Evolutionary conservation across 2,329 filamentous ascomycete species (phyloP), one percentile per base, ranked within the genome.

Genomic region (Allantophomopsis cytisporea): DNA sequence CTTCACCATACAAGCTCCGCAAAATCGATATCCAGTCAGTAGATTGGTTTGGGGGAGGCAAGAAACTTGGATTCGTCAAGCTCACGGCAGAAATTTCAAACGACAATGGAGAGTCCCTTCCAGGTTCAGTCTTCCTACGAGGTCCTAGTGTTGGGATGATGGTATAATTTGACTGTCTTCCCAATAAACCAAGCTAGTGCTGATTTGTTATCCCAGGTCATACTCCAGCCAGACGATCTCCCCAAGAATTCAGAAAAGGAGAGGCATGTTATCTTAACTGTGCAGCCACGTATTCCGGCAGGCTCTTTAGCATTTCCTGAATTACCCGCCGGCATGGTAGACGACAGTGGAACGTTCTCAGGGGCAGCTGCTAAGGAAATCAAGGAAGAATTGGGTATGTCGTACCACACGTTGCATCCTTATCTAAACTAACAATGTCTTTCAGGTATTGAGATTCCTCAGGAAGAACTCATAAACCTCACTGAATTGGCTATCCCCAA

Each of bases 61-160:
- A 45, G 8, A 60, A 63, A 2, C 52, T 78, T 12, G 73, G 73
- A 35, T 79, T 79, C 51, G 50, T 78, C 16, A 78, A 77, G 45
- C 53, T 77, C 31, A 57, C 55, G 2, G 65, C 72, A 6, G 47
- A 55, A 2, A 59, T 78, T 1, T 54, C 57, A 42, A 77, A 73
- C 47, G 41, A 45, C 1, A 56, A 57, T 0, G 65, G 64, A 40
- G 68, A 73, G 45, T 53, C 48, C 1, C 61, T 80, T 0, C 71
- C 74, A 0, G 72, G 69, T 4, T 59, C 60, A 2, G 61, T 73
- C 0, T 71, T 80, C 43, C 61, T 80, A 2, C 66, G 75, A 31
- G 75, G 75, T 0, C 66, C 71, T n/a, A 70, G 66, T 49, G 73
- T 79, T 34, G 73, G 65, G 17, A 72, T 79, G 66, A 63, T 79